Conservation (phyloP, 129 eudicot genomes). For the Ambrosia artemisiifolia region DNA sequence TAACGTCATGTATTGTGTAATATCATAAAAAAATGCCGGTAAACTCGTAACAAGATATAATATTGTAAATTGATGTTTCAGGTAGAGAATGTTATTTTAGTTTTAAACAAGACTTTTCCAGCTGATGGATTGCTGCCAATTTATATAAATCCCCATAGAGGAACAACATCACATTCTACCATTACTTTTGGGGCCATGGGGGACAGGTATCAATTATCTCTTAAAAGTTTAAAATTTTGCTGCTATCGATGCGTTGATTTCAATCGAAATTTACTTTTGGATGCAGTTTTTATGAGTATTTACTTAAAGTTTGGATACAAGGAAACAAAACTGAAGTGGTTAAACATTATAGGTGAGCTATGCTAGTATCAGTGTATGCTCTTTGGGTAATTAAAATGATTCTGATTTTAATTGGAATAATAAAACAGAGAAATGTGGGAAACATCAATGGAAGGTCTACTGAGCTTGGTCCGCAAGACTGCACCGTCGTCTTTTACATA, state of each 20-base stretch:
- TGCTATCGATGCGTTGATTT: background rate
- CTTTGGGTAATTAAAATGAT: background rate
- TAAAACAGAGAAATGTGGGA: conserved; percentile 97
- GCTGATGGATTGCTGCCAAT: conserved; percentile 92
- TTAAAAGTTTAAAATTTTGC: background rate
- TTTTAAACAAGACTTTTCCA: conserved; percentile 85
- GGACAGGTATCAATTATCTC: conserved; percentile 60
- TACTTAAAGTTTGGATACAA: conserved; percentile 99
- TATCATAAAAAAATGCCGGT: background rate
- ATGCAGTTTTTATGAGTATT: conserved; percentile 96
- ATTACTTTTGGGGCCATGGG: conserved; percentile 99
- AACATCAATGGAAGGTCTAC: conserved; percentile 90
- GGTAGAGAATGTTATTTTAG: conserved; percentile 84
- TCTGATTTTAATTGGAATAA: background rate
- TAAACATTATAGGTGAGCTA: conserved; percentile 79
- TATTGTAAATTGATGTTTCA: conserved; percentile 31
- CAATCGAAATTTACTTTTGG: conserved; percentile 8
- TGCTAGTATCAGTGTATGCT: background rate
- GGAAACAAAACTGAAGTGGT: conserved; percentile 85
- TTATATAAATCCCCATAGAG: conserved; percentile 74
- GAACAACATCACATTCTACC: conserved; percentile 71
- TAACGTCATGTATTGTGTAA: conserved; percentile 1
- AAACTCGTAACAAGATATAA: background rate
- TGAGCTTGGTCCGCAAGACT: conserved; percentile 83
- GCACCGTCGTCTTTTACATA: conserved; percentile 84